Evolutionary conservation across 306 rosid genomes (phyloP).

Genomic region (Trifolium repens): DNA sequence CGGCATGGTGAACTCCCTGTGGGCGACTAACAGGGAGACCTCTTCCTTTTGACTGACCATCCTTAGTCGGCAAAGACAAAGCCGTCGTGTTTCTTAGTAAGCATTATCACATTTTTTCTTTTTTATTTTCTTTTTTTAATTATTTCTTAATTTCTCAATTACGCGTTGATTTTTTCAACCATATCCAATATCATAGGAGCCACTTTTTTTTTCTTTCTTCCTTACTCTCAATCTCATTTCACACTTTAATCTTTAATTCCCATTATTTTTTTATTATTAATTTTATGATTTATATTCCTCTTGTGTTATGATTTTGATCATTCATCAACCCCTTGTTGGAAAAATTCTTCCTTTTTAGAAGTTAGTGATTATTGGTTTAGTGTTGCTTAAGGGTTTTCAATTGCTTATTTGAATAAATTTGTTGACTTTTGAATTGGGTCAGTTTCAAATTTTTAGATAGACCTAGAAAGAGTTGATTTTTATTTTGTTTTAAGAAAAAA

Average conservation of each 20-base stretch:
- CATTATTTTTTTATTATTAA: background rate
- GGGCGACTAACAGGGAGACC: background rate
- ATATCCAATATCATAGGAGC: background rate
- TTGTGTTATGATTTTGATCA: background rate
- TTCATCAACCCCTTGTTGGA: background rate
- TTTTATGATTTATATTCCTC: background rate
- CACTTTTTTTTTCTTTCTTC: background rate
- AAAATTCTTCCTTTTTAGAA: background rate
- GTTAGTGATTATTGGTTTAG: background rate
- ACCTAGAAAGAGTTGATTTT: slow-evolving; percentile 10
- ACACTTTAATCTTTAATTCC: background rate
- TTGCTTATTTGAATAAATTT: slow-evolving; percentile 45
- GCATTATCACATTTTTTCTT: background rate
- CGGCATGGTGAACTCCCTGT: background rate
- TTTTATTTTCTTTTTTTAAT: background rate
- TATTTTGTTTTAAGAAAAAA: background rate
- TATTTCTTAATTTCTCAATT: background rate
- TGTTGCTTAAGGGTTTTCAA: slow-evolving; percentile 26
- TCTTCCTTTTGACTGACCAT: background rate
- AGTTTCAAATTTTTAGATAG: slow-evolving; percentile 41
- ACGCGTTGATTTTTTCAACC: slow-evolving; percentile 7
- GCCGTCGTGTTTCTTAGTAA: background rate
- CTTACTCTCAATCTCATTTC: background rate
- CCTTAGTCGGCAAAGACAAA: slow-evolving; percentile 17
- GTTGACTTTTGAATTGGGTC: slow-evolving; percentile 42